Conservation (phyloP, 1,139 yeast genomes). For the Candida pseudocylindracea region DNA sequence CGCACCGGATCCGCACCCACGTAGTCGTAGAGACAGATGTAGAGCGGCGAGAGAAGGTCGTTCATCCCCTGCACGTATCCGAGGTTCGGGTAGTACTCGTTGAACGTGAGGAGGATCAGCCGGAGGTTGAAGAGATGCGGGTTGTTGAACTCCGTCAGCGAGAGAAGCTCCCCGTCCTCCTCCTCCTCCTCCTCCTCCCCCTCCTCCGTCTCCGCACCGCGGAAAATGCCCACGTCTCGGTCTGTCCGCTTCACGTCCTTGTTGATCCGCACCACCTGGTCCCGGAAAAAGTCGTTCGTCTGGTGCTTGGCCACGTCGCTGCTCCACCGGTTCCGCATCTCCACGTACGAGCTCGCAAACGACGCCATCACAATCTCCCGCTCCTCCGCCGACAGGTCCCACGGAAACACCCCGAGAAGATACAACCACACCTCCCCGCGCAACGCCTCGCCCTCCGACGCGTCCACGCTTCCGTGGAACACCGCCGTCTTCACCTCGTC, state of each 20-base stretch:
- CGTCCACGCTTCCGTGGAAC: slow-evolving; percentile 77
- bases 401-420: slow-evolving; percentile 61
- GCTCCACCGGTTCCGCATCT: slow-evolving; percentile 47
- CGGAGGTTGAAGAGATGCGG: slow-evolving; percentile 51
- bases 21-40: slow-evolving; percentile 44
- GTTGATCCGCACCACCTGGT: slow-evolving; percentile 73
- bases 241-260: slow-evolving; percentile 91
- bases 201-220: no score
- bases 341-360: slow-evolving; percentile 39
- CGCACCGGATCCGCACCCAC: no score
- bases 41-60: slow-evolving; percentile 73
- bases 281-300: slow-evolving; percentile 56
- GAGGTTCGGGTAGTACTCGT: slow-evolving; percentile 58
- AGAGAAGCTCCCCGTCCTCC: slow-evolving; percentile 1
- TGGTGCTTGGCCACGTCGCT: slow-evolving; percentile 30
- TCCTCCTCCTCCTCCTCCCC: slow-evolving; percentile 28
- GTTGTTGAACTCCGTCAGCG: slow-evolving; percentile 17
- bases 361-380: slow-evolving; percentile 34
- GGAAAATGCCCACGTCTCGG: slow-evolving; percentile 45
- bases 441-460: slow-evolving; percentile 30
- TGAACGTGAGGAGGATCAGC: slow-evolving; percentile 68
- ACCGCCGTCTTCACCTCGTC: slow-evolving; percentile 61
- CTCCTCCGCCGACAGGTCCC: slow-evolving; percentile 65
- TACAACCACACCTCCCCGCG: slow-evolving; percentile 35
- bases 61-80: slow-evolving; percentile 99